Evolutionary conservation across 331 rosid species (phyloP).

Genomic region (Saraca asoca): DNA sequence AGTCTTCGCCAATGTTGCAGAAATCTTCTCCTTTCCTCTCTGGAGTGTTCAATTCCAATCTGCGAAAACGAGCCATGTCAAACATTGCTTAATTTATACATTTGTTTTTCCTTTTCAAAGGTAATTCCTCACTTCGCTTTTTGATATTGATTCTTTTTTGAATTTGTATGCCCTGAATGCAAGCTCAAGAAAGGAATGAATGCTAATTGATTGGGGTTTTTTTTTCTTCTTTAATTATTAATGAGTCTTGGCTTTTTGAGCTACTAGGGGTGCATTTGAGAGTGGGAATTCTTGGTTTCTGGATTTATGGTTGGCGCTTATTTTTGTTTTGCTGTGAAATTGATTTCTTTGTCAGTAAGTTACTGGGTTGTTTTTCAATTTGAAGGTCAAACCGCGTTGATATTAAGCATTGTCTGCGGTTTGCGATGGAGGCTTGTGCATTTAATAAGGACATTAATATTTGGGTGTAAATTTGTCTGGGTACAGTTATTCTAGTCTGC

Average conservation of each 20-base stretch:
- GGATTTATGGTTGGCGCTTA: not conserved
- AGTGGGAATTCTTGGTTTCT: not conserved
- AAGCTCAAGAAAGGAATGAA: not conserved
- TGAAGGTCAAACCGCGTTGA: constrained; percentile 25
- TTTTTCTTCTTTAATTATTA: no score
- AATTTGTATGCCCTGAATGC: not conserved
- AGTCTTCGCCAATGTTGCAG: constrained; percentile 46
- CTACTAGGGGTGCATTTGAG: constrained; percentile 3
- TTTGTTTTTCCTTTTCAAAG: constrained; percentile 8
- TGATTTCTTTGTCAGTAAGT: constrained; percentile 13
- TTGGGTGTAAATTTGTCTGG: no score
- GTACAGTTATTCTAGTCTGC: not conserved
- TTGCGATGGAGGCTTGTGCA: not conserved
- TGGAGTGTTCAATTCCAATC: constrained; percentile 32
- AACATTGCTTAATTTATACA: constrained; percentile 52
- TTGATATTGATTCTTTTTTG: not conserved
- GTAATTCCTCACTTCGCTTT: constrained; percentile 35
- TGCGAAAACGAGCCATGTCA: constrained; percentile 29
- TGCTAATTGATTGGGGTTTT: not conserved
- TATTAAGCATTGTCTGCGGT: not conserved
- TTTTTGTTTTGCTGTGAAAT: not conserved
- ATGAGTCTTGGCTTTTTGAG: not conserved
- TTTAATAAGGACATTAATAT: not conserved
- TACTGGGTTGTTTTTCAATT: constrained; percentile 15
- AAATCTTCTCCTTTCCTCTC: constrained; percentile 22